Base-by-base conservation (phyloP, 2,329 filamentous ascomycete genomes). In the Penicillium concentricum region DNA sequence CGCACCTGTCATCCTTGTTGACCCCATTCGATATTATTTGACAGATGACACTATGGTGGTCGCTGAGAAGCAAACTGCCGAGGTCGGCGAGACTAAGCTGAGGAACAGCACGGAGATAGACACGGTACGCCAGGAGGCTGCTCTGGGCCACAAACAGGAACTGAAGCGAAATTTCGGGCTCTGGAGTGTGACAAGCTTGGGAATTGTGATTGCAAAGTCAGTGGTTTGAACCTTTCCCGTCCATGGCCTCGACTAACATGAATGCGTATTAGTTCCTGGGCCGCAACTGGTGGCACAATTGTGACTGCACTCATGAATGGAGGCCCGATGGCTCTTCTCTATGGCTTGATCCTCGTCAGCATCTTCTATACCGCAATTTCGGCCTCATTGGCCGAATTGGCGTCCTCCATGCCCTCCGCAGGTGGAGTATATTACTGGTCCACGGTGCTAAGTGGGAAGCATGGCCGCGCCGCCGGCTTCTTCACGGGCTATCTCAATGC, bases 391-490 rank as follows among this genome's bases (percentile, higher is more conserved):
- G 81, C 82, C 28, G 83, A 85, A 65, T 74, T 85, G 0, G 80
- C 82, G 2, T 83, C 80, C 24, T 79, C 82, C 0, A 82, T 85
- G 46, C 83, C 83, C 3, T 84, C 82, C 0, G 80, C 81, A 0
- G 80, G 69, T 3, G 67, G 71, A 7, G 82, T 85, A 4, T 85
- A 85, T 59, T 82, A 84, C 63, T 85, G 81, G 80, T 82, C 82
- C 0, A 79, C 82, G 1, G 78, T 84, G 0, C 78, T 81, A 1
- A 82, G 81, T 2, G 59, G 60, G 5, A 75, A 69, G 47, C 77
- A 76, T 62, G 82, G 82, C 10, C 76, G 80, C 5, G 56, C 74
- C 0, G 69, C 79, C 5, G 74, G 74, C 1, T 77, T 74, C 54
- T 74, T 73, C 51, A 73, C 73, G 2, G 74, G 72, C 3, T 74